Base-by-base conservation (phyloP, 768 basidiomycete genomes). In the Favolaschia claudopus region DNA sequence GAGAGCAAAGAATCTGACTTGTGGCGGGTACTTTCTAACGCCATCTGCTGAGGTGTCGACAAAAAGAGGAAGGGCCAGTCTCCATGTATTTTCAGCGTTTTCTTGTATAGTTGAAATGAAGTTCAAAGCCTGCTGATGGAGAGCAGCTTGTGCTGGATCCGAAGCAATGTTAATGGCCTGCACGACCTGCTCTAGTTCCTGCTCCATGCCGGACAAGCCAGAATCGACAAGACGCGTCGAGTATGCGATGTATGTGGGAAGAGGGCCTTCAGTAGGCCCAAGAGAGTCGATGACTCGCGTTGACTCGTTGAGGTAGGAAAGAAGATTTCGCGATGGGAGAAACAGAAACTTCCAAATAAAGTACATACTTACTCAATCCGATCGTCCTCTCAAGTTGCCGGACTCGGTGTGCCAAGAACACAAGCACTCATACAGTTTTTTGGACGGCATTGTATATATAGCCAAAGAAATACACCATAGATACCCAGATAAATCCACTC, bases 101-200 rank as follows among this genome's bases (percentile, higher is more conserved):
- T 88, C 86, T 67, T 92, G 90, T 61, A 97, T 81, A 54, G 82
- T 85, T 27, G 85, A 82, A 29, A 98, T 80, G 73, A 91, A 98
- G 54, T 89, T 86, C 65, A 97, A 80, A 31, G 96, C 96, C 72
- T 96, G 89, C 57, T 88, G 89, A 75, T 95, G 92, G 31, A 96
- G 76, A 25, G 83, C 72, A 53, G 77, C 79, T 73, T 88, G 90
- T 14, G 80, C 77, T 51, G 89, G 90, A 78, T 95, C 89, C 59
- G 91, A 91, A 47, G 95, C 95, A 76, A 96, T 89, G 70, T 84
- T 78, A 74, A 96, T 94, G 44, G 95, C 95, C 76, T 89, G 90
- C 17, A 91, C 86, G 63, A 92, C 80, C 71, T 86, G 89, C 65
- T 89, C 85, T 67, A 89, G 80, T 77, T 91, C 87, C 69, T 85